A percentile compares a stretch with the other conserved stretches of the same genome.
Conservation (phyloP, 1,284 basidiomycete genomes). For the Cystobasidium sp. region DNA sequence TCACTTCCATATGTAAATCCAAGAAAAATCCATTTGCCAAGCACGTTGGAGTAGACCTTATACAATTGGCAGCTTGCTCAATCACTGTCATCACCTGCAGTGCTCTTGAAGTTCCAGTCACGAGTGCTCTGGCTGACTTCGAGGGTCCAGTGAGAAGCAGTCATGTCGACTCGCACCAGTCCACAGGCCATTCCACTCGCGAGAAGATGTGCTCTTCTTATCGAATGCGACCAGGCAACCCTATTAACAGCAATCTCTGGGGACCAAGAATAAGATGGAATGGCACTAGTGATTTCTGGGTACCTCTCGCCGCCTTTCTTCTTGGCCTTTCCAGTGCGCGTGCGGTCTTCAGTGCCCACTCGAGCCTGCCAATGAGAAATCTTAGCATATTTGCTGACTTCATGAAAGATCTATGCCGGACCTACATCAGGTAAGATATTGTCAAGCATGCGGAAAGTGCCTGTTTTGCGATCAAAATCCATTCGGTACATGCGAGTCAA, state of each 20-base stretch:
- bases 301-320: neutral
- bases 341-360: neutral
- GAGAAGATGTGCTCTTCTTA: conserved; percentile 69
- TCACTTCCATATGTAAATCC: neutral
- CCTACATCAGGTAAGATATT: conserved; percentile 73
- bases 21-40: neutral
- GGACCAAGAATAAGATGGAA: conserved; percentile 69
- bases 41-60: neutral
- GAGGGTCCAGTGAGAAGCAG: conserved; percentile 6
- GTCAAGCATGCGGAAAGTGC: conserved; percentile 81
- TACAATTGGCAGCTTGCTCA: neutral
- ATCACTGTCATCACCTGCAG: conserved; percentile 16
- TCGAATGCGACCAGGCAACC: conserved; percentile 77
- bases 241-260: conserved; percentile 73
- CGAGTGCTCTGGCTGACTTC: conserved; percentile 21
- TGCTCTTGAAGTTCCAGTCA: neutral
- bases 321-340: conserved; percentile 3
- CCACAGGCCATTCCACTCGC: conserved; percentile 81
- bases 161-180: conserved; percentile 75
- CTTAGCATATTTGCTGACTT: neutral
- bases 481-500: conserved; percentile 79
- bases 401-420: neutral
- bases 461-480: conserved; percentile 74
- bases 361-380: neutral
- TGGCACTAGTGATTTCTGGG: conserved; percentile 35